Conservation (phyloP, 2,329 filamentous ascomycete genomes). For the Aspergillus aculeatinus region DNA sequence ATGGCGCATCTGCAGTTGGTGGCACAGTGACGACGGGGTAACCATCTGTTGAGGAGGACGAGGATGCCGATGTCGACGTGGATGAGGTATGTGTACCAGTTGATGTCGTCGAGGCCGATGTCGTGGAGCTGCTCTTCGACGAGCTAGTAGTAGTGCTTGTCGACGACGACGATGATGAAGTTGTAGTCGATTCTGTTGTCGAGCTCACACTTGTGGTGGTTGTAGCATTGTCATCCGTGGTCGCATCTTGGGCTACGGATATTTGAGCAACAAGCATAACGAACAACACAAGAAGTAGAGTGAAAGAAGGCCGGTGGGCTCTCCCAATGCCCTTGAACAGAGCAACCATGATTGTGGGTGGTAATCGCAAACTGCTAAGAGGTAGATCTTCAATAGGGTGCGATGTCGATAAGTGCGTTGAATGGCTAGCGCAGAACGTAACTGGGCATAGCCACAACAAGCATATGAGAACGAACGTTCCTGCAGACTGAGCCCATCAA, state of each 20-base stretch:
- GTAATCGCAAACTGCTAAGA: background rate
- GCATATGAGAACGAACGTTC: background rate
- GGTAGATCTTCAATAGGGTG: background rate
- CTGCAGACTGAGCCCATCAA: background rate
- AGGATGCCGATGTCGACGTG: conserved; percentile 25
- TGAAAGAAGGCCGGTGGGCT: conserved; percentile 15
- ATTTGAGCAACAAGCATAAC: conserved; percentile 18
- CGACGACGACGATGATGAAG: conserved; percentile 22
- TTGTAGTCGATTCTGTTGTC: conserved; percentile 19
- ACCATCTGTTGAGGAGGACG: conserved; percentile 34
- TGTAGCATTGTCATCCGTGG: conserved; percentile 2
- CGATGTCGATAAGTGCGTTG: background rate
- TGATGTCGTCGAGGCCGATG: conserved; percentile 24
- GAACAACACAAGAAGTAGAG: conserved; percentile 21
- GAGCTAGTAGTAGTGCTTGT: conserved; percentile 17
- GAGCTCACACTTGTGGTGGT: conserved; percentile 17
- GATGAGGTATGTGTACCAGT: conserved; percentile 27
- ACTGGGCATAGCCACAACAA: background rate
- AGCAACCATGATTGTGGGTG: conserved; percentile 14
- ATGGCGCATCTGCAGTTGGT: conserved; percentile 79
- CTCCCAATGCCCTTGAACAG: conserved; percentile 14
- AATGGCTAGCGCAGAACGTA: background rate
- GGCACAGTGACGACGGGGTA: conserved; percentile 76
- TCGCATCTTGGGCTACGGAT: conserved; percentile 16
- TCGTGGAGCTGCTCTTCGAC: conserved; percentile 10